Conservation (phyloP, 345 rosid species). For the Chamaenerion angustifolium region DNA sequence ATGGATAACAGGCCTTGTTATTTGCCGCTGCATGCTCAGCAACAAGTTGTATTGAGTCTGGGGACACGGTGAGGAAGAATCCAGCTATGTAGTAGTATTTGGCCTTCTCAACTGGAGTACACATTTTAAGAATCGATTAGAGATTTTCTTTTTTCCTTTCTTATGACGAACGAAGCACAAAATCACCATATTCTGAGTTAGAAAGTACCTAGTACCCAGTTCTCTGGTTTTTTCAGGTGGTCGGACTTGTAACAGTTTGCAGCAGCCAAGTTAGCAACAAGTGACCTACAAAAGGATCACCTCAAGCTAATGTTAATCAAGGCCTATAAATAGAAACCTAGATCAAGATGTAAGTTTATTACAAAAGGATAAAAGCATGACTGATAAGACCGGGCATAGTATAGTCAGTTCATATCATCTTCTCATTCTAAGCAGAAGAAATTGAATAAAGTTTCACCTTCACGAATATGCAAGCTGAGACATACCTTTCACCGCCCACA, state of each 20-base stretch:
- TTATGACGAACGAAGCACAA: background rate
- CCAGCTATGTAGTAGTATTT: constrained; percentile 85
- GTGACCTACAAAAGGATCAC: constrained; percentile 35
- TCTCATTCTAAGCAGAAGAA: no score
- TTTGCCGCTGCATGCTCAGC: constrained; percentile 86
- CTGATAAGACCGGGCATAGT: no score
- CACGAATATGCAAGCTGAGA: no score
- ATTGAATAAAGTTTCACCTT: no score
- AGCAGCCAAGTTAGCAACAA: constrained; percentile 78
- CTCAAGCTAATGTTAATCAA: constrained; percentile 1
- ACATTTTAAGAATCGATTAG: background rate
- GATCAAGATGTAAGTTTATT: no score
- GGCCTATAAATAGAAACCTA: background rate
- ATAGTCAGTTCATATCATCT: no score
- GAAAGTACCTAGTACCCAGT: constrained; percentile 72
- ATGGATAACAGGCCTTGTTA: constrained; percentile 44
- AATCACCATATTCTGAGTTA: background rate
- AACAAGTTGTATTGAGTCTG: constrained; percentile 78
- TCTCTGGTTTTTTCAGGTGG: constrained; percentile 82
- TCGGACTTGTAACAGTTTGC: constrained; percentile 91
- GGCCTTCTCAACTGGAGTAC: constrained; percentile 72
- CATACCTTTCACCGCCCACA: constrained; percentile 86
- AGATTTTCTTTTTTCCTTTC: no score
- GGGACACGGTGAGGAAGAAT: constrained; percentile 91
- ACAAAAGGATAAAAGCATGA: no score